Evolutionary conservation across 345 rosid genomes (phyloP).

Genomic region (Clarkia xantiana): DNA sequence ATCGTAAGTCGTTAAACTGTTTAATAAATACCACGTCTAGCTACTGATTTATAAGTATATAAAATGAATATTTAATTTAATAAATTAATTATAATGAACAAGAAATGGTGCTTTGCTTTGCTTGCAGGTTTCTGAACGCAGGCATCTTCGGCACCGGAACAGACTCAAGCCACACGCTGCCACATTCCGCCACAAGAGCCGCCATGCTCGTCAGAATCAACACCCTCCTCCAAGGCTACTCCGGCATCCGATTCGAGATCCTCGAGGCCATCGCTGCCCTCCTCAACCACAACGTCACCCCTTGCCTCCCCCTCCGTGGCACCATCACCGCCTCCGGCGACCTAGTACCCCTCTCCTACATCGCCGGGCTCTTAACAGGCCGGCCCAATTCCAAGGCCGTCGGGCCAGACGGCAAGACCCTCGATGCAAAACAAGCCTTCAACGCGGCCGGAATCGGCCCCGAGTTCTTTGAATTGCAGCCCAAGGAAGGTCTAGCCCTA

Average conservation of each 20-base stretch:
- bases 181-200: conserved; percentile 47
- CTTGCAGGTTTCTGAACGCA: conserved; percentile 52
- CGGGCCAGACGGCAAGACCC: conserved; percentile 42
- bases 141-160: conserved; percentile 45
- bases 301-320: conserved; percentile 64
- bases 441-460: conserved; percentile 22
- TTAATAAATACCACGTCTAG: too few relatives aligned
- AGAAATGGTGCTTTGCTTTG: too few relatives aligned
- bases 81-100: too few relatives aligned
- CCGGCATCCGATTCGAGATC: conserved; percentile 59
- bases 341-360: conserved; percentile 59
- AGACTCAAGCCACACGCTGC: conserved; percentile 39
- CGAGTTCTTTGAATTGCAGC: conserved; percentile 44
- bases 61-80: too few relatives aligned
- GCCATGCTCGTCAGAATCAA: conserved; percentile 67
- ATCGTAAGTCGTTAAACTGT: too few relatives aligned
- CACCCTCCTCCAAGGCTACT: conserved; percentile 65
- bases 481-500: conserved; percentile 61
- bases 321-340: conserved; percentile 62
- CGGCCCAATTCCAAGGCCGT: conserved; percentile 42
- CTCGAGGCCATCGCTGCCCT: conserved; percentile 53
- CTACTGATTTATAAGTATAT: too few relatives aligned
- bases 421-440: conserved; percentile 37
- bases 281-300: conserved; percentile 51
- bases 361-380: conserved; percentile 50